phyloP scores from a whole-genome alignment of 805 yeast genomes.

The Monosporozyma aerobia region DNA sequence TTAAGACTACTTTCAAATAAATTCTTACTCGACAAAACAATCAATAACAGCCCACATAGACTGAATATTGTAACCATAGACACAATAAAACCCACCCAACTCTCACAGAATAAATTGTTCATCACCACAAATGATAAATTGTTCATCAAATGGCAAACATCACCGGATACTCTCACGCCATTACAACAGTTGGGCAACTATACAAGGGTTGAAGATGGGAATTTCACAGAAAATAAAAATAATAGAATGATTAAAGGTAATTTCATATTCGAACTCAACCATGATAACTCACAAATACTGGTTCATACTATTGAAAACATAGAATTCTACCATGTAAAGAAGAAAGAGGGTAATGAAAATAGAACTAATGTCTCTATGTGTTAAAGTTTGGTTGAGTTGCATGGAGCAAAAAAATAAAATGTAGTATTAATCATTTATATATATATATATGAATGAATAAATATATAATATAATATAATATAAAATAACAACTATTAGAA shows the following conservation, averaged over 20 bases:
- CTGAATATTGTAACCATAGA: neutral
- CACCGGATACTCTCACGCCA: slow-evolving; percentile 2
- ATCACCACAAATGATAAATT: slow-evolving; percentile 18
- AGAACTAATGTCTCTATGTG: neutral
- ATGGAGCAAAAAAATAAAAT: no score
- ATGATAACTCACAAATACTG: slow-evolving; percentile 41
- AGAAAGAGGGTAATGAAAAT: neutral
- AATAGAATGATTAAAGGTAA: slow-evolving; percentile 33
- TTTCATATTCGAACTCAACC: slow-evolving; percentile 56
- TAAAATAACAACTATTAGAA: no score
- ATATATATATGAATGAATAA: neutral
- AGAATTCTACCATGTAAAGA: slow-evolving; percentile 43
- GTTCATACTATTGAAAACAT: slow-evolving; percentile 64
- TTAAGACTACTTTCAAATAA: slow-evolving; percentile 46
- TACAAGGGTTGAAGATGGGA: neutral
- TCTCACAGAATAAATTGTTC: slow-evolving; percentile 4
- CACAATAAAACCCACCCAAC: neutral
- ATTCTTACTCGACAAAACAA: slow-evolving; percentile 39
- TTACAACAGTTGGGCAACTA: neutral
- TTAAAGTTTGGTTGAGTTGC: neutral
- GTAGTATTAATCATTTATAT: neutral
- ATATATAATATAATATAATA: no score
- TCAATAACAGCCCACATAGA: neutral
- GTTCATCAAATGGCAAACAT: slow-evolving; percentile 23
- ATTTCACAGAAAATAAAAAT: neutral